Evolutionary conservation across 257 asterid species (phyloP).

Genomic region (Nicotiana sylvestris): DNA sequence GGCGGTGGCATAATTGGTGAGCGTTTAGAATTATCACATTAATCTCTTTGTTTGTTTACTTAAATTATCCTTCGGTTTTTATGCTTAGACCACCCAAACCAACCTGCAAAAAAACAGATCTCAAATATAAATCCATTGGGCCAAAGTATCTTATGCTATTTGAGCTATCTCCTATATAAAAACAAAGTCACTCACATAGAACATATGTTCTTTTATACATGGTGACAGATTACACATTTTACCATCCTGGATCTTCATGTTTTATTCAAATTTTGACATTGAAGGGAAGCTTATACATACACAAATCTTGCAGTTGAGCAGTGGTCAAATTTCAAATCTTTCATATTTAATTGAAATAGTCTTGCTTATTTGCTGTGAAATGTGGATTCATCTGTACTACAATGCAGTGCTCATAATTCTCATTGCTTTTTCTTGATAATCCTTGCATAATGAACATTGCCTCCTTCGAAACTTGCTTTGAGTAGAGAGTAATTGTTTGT

Average conservation of each 20-base stretch:
- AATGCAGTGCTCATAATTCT: background rate
- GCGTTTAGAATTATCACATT: slow-evolving; percentile 17
- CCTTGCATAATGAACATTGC: slow-evolving; percentile 4
- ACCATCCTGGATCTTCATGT: slow-evolving; percentile 4
- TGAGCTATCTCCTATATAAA: background rate
- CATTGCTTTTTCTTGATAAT: slow-evolving; percentile 1
- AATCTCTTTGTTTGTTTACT: background rate
- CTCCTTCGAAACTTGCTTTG: background rate
- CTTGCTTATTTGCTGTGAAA: background rate
- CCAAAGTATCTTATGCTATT: background rate
- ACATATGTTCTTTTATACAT: background rate
- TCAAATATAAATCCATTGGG: background rate
- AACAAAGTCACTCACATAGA: background rate
- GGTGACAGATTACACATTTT: background rate
- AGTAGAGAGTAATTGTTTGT: background rate
- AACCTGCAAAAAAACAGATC: background rate
- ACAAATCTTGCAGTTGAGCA: background rate
- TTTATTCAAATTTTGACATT: background rate
- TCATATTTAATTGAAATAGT: background rate
- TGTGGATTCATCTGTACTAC: background rate
- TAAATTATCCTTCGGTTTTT: background rate
- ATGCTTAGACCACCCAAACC: background rate
- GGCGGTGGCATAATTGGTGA: slow-evolving; percentile 91
- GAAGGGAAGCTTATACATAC: background rate
- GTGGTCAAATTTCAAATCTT: background rate